phyloP scores from a whole-genome alignment of 202 grass and related monocot species.

The Setaria viridis region DNA sequence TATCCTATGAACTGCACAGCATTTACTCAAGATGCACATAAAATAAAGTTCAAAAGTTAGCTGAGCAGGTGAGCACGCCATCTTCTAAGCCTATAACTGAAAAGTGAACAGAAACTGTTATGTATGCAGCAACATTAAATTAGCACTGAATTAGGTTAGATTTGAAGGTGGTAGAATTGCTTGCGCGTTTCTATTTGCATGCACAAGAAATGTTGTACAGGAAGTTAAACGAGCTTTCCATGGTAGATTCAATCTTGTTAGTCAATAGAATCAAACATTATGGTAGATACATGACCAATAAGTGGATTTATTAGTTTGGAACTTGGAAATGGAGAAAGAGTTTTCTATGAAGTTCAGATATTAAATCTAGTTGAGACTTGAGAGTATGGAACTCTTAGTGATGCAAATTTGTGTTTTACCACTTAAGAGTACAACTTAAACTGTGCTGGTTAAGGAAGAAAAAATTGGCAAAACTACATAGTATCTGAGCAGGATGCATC shows the following conservation, averaged over 20 bases:
- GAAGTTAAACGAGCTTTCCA: constrained; percentile 26
- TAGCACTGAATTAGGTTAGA: constrained; percentile 1
- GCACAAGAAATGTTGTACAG: constrained; percentile 22
- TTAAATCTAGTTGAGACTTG: background rate
- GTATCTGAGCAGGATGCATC: constrained; percentile 28
- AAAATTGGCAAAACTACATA: background rate
- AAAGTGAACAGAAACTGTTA: constrained; percentile 4
- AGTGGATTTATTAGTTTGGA: constrained; percentile 12
- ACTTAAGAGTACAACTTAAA: constrained; percentile 9
- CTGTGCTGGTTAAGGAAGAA: background rate
- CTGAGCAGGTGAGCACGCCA: background rate
- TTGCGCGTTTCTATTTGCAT: background rate
- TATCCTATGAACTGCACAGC: background rate
- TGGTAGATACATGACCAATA: background rate
- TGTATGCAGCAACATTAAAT: constrained; percentile 2
- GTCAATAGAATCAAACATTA: constrained; percentile 24
- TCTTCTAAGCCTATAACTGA: constrained; percentile 19
- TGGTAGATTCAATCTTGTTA: constrained; percentile 12
- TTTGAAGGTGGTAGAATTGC: constrained; percentile 27
- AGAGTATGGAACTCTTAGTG: background rate
- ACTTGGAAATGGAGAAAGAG: constrained; percentile 22
- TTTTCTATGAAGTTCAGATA: background rate
- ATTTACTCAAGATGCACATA: constrained; percentile 10
- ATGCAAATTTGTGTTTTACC: background rate
- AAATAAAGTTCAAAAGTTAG: background rate